Evolutionary conservation across 495 filamentous ascomycete species (phyloP), one percentile per base, ranked within the genome.

Genomic region (Sabuloglossum arenarium): DNA sequence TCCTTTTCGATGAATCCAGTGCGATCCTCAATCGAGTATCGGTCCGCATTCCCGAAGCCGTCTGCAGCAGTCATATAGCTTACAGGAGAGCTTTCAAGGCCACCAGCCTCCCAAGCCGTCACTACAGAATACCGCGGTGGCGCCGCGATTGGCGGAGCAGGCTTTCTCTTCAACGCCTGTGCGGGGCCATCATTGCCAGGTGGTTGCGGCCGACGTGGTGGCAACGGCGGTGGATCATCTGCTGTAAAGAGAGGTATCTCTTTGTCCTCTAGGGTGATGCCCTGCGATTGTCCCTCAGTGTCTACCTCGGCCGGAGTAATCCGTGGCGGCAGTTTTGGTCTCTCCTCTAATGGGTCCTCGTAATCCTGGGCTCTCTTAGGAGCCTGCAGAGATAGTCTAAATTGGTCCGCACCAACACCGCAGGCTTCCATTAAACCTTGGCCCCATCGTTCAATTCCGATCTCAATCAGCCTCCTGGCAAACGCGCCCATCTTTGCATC

Each of bases 401-500:
- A 54, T 23, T 54, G 24, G 19, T 30, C 24, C 10, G 11, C 19
- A 25, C 19, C 30, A 24, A 54, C 53, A 16, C 53, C 53, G 19
- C 53, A 54, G 5, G 53, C 53, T 27, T 54, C 53, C 30, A 27
- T 54, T 9, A 54, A 19, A 21, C 53, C 53, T 5, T 54, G 30
- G 5, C 19, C 27, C 53, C 53, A 54, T 6, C 63, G 54, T 39
- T 67, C 61, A 51, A 73, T 64, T 3, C 68, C 71, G 11, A 65
- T 62, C 51, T 68, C 63, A 12, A 76, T 54, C 23, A 75, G 65
- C 29, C 63, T 67, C 30, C 66, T 59, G 16, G 74, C 61, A 4
- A 74, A 66, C 0, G 65, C 66, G 6, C 68, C 69, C 34, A 72
- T 68, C 59, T 69, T 72, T 0, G 69, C 71, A 55, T 76, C 73